These are phyloP conservation scores for Monilinia polystroma DNA, from an alignment of 2,329 filamentous ascomycete genomes.

Conservation along the genomic window DNA sequence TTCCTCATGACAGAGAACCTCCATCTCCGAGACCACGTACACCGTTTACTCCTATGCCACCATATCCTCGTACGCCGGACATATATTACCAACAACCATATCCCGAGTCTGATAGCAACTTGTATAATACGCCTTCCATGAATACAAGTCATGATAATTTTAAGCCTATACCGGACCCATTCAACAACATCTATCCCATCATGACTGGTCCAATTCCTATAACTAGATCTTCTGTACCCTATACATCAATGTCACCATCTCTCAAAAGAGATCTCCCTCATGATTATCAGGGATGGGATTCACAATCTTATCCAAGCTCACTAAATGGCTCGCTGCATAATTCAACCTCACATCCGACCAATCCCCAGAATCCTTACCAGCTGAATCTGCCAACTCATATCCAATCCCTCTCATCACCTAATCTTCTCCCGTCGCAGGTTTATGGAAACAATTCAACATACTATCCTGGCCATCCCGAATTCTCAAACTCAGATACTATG, in stretches of 20 bases:
- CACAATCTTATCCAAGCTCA: slow-evolving; percentile 28
- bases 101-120: background rate
- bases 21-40: background rate
- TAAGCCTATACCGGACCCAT: slow-evolving; percentile 18
- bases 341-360: background rate
- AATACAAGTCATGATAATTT: slow-evolving; percentile 17
- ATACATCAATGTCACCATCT: slow-evolving; percentile 13
- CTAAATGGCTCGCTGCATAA: slow-evolving; percentile 21
- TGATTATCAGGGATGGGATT: slow-evolving; percentile 27
- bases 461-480: slow-evolving; percentile 42
- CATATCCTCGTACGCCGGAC: slow-evolving; percentile 25
- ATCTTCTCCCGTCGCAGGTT: slow-evolving; percentile 19
- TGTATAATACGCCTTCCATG: slow-evolving; percentile 9
- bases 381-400: slow-evolving; percentile 3
- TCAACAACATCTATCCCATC: slow-evolving; percentile 31
- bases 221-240: slow-evolving; percentile 24
- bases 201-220: slow-evolving; percentile 32
- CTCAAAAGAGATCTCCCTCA: slow-evolving; percentile 25
- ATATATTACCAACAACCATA: slow-evolving; percentile 16
- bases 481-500: slow-evolving; percentile 39
- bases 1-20: slow-evolving; percentile 14
- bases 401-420: slow-evolving; percentile 27
- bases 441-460: slow-evolving; percentile 26
- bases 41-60: slow-evolving; percentile 22
- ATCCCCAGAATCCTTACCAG: slow-evolving; percentile 25